These are phyloP conservation scores for Solanum medicagineum DNA, from an alignment of 257 asterid species.

Conservation along the genomic window DNA sequence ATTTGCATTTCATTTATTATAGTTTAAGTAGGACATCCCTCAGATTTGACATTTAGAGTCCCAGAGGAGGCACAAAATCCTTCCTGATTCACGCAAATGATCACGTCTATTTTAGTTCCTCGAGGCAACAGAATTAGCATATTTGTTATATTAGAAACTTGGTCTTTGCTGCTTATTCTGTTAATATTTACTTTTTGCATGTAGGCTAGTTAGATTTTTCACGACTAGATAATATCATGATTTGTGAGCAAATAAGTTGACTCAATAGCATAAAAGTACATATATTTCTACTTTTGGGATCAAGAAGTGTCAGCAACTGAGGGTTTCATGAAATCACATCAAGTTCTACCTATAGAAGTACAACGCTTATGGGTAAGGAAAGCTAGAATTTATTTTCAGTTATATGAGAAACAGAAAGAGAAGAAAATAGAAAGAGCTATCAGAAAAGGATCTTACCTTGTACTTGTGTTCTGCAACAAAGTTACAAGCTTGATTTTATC, in stretches of 20 bases:
- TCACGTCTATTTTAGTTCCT: neutral
- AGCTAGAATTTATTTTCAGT: neutral
- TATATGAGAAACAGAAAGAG: neutral
- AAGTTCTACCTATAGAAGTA: neutral
- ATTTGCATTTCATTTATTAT: neutral
- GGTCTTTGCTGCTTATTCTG: neutral
- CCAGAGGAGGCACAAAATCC: neutral
- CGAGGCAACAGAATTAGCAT: neutral
- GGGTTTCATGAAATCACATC: neutral
- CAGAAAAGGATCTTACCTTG: slow-evolving; percentile 35
- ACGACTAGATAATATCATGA: neutral
- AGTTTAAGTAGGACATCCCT: neutral
- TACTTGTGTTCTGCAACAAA: slow-evolving; percentile 48
- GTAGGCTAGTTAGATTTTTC: neutral
- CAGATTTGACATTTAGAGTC: neutral
- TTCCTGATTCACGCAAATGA: neutral
- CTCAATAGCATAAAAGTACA: neutral
- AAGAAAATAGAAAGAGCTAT: neutral
- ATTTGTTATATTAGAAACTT: neutral
- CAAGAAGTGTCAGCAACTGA: neutral
- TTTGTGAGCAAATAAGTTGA: neutral
- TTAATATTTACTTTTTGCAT: neutral
- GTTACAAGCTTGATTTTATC: slow-evolving; percentile 65
- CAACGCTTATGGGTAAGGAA: neutral
- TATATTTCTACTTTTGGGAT: neutral